A percentile compares a stretch with the other conserved stretches of the same genome.
These are phyloP conservation scores for Cercospora sp. DNA, from an alignment of 2,329 filamentous ascomycete genomes.

Conservation along the genomic window DNA sequence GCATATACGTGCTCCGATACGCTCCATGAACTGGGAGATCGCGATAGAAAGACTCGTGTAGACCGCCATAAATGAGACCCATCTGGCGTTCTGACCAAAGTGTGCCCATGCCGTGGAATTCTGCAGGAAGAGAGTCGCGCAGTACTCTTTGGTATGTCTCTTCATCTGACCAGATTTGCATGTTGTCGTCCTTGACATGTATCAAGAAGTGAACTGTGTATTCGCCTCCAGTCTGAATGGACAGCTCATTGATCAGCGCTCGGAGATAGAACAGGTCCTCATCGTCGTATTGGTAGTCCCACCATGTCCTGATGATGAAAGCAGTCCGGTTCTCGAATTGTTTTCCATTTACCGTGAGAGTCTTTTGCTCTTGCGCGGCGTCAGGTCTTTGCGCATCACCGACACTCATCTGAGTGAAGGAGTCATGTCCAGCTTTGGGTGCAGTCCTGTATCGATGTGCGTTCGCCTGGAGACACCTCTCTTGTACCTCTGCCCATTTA, in stretches of 20 bases:
- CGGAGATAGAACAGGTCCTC: constrained; percentile 82
- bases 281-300: constrained; percentile 73
- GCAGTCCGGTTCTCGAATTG: constrained; percentile 62
- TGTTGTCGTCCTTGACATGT: constrained; percentile 76
- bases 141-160: constrained; percentile 69
- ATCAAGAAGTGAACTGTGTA: constrained; percentile 81
- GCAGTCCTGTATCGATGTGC: constrained; percentile 62
- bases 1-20: constrained; percentile 81
- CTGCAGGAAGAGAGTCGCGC: constrained; percentile 48
- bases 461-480: constrained; percentile 71
- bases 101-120: constrained; percentile 55
- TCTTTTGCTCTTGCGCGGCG: constrained; percentile 19
- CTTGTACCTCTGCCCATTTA: constrained; percentile 77
- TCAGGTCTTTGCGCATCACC: constrained; percentile 33
- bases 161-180: constrained; percentile 79
- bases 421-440: constrained; percentile 32
- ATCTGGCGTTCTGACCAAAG: constrained; percentile 56
- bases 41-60: constrained; percentile 53
- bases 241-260: constrained; percentile 75
- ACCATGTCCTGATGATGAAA: constrained; percentile 79
- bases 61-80: constrained; percentile 55
- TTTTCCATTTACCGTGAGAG: constrained; percentile 22
- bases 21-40: constrained; percentile 68
- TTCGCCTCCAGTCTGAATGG: constrained; percentile 75
- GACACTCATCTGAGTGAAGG: constrained; percentile 44